A percentile compares a stretch with the other conserved stretches of the same genome.
phyloP scores from a whole-genome alignment of 202 grass and related monocot species.

The Saccharum hybrid region DNA sequence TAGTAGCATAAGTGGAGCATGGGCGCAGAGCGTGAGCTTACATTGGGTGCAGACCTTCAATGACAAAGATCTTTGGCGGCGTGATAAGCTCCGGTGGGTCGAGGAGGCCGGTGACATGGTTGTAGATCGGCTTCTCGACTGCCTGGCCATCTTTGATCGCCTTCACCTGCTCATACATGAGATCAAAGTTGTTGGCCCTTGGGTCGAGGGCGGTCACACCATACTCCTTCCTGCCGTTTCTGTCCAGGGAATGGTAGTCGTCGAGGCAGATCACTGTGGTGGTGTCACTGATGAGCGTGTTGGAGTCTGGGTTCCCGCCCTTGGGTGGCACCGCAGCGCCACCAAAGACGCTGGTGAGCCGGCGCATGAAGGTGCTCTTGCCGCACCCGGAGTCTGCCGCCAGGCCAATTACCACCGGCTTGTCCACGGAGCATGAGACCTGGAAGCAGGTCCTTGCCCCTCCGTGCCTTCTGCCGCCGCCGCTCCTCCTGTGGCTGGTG shows the following conservation, averaged over 20 bases:
- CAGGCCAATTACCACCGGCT: constrained; percentile 89
- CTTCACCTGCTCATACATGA: constrained; percentile 99
- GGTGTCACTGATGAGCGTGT: constrained; percentile 97
- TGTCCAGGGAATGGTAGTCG: constrained; percentile 96
- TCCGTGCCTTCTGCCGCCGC: constrained; percentile 44
- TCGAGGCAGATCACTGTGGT: constrained; percentile 98
- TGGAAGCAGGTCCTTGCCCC: constrained; percentile 49
- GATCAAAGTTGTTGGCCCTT: constrained; percentile 93
- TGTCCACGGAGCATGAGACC: constrained; percentile 73
- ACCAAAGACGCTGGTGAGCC: constrained; percentile 96
- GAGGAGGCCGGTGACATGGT: constrained; percentile 91
- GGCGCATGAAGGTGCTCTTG: constrained; percentile 98
- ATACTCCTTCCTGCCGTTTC: constrained; percentile 92
- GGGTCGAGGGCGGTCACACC: constrained; percentile 95
- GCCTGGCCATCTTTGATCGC: constrained; percentile 84
- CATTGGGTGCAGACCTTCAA: constrained; percentile 98
- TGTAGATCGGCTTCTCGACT: constrained; percentile 93
- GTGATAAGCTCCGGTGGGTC: constrained; percentile 91
- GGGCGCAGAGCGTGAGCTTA: constrained; percentile 54
- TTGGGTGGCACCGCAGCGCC: constrained; percentile 90
- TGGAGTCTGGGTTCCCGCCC: constrained; percentile 95
- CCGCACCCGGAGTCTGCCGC: constrained; percentile 98
- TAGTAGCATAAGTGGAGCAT: neutral
- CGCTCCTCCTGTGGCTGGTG: constrained; percentile 46
- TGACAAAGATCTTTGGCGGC: constrained; percentile 94